Conservation (phyloP, 306 rosid genomes). For the Lathyrus oleraceus region DNA sequence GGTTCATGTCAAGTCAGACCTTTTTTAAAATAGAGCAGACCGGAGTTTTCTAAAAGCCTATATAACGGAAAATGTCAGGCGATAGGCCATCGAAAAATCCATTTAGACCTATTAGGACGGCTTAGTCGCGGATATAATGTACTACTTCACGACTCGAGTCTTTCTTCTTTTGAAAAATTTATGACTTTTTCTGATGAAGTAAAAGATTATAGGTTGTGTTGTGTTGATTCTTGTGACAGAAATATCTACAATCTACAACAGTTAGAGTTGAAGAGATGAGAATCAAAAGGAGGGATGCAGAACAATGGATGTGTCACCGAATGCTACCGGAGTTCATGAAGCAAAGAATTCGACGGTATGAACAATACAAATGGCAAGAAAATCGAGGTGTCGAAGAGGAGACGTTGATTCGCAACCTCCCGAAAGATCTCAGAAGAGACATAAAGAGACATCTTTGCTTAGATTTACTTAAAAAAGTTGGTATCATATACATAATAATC, state of each 20-base stretch:
- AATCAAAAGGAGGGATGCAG: constrained; percentile 70
- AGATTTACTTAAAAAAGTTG: constrained; percentile 59
- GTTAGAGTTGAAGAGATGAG: constrained; percentile 90
- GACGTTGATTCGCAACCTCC: constrained; percentile 63
- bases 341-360: constrained; percentile 72
- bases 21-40: background rate
- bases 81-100: background rate
- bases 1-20: background rate
- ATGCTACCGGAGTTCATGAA: constrained; percentile 71
- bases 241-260: constrained; percentile 79
- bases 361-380: constrained; percentile 93
- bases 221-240: constrained; percentile 47
- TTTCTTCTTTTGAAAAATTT: background rate
- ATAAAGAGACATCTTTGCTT: constrained; percentile 85
- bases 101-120: background rate
- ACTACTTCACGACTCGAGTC: background rate
- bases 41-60: background rate
- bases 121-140: background rate
- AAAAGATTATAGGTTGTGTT: background rate
- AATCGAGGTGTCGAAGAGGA: constrained; percentile 89
- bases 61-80: background rate
- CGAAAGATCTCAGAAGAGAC: constrained; percentile 87
- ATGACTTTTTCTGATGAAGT: background rate
- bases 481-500: constrained; percentile 34
- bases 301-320: constrained; percentile 93